Conservation (phyloP, 306 rosid genomes). For the Crotalaria pallida region DNA sequence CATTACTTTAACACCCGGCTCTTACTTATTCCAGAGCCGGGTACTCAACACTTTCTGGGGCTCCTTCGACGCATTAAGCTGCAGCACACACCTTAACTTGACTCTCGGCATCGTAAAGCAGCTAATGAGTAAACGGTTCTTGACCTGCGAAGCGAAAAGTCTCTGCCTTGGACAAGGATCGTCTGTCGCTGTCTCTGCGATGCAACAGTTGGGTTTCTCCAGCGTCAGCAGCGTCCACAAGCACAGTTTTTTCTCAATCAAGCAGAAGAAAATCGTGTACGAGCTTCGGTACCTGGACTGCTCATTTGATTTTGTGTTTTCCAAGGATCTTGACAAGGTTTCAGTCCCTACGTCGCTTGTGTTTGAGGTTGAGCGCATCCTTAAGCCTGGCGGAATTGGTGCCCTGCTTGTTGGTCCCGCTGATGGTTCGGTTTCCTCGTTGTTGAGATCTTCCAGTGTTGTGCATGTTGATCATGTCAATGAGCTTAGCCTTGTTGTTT, state of each 20-base stretch:
- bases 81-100: slow-evolving; percentile 40
- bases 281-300: slow-evolving; percentile 38
- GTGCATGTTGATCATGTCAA: slow-evolving; percentile 48
- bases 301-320: slow-evolving; percentile 68
- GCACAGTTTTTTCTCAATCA: slow-evolving; percentile 43
- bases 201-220: slow-evolving; percentile 61
- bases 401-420: slow-evolving; percentile 44
- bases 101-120: slow-evolving; percentile 40
- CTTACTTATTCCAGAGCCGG: slow-evolving; percentile 52
- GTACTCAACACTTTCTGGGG: slow-evolving; percentile 53
- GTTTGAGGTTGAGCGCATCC: slow-evolving; percentile 81
- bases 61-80: slow-evolving; percentile 35
- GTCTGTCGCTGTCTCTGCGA: slow-evolving; percentile 27
- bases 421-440: slow-evolving; percentile 39
- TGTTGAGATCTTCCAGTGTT: slow-evolving; percentile 56
- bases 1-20: slow-evolving; percentile 21
- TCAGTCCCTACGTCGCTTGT: slow-evolving; percentile 68
- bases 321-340: slow-evolving; percentile 56
- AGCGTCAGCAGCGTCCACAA: slow-evolving; percentile 28
- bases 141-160: slow-evolving; percentile 37
- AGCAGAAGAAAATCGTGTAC: slow-evolving; percentile 33
- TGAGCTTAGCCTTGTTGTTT: slow-evolving; percentile 50
- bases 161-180: slow-evolving; percentile 72
- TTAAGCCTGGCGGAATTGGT: slow-evolving; percentile 79
- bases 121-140: slow-evolving; percentile 35